These are phyloP conservation scores for Mrakia hoshinonis DNA, from an alignment of 768 basidiomycete species.

Conservation along the genomic window DNA sequence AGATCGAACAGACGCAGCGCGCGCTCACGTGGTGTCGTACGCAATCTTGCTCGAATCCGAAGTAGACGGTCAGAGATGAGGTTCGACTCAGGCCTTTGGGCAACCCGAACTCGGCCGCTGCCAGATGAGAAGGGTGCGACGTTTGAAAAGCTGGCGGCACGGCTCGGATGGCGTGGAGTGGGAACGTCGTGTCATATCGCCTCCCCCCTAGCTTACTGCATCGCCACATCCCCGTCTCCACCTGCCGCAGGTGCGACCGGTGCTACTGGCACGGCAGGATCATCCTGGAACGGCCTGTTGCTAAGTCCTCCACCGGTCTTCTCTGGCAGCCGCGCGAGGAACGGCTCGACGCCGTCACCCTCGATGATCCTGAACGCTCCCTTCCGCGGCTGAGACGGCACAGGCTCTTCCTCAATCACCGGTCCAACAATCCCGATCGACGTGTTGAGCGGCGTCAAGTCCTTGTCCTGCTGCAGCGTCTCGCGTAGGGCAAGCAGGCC, in stretches of 20 bases:
- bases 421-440: conserved; percentile 82
- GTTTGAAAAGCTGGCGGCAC: too few relatives aligned
- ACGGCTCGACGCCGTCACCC: conserved; percentile 63
- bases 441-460: conserved; percentile 84
- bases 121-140: too few relatives aligned
- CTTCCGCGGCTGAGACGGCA: conserved; percentile 44
- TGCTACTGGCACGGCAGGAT: conserved; percentile 28
- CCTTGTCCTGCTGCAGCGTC: conserved; percentile 97
- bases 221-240: conserved; percentile 73
- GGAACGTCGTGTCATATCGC: too few relatives aligned
- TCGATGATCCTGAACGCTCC: conserved; percentile 79
- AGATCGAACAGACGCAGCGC: too few relatives aligned
- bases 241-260: conserved; percentile 40
- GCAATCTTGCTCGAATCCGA: too few relatives aligned
- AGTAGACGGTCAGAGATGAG: too few relatives aligned
- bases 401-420: conserved; percentile 30
- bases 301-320: conserved; percentile 42
- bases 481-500: conserved; percentile 91
- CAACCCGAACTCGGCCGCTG: too few relatives aligned
- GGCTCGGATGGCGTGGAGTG: too few relatives aligned
- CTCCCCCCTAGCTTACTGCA: conserved; percentile 51
- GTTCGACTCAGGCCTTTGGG: too few relatives aligned
- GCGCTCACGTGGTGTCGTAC: too few relatives aligned
- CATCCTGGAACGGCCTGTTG: conserved; percentile 40
- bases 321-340: conserved; percentile 67